These are phyloP conservation scores for Thielaviopsis populi DNA, from an alignment of 2,329 filamentous ascomycete genomes.

Conservation along the genomic window DNA sequence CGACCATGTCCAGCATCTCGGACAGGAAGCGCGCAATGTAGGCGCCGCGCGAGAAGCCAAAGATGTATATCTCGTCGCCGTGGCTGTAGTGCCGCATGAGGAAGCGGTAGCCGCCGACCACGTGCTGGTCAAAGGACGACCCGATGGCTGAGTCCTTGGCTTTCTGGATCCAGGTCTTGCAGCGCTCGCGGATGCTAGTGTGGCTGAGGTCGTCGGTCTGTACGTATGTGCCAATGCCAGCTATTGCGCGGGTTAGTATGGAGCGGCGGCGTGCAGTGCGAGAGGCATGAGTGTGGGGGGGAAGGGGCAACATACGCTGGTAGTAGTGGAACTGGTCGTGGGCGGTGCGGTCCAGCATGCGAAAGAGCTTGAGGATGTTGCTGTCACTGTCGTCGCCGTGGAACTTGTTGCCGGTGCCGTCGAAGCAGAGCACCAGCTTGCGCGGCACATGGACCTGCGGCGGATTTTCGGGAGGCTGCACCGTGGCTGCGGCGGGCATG, in stretches of 20 bases:
- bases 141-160: conserved; percentile 69
- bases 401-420: conserved; percentile 50
- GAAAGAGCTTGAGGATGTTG: conserved; percentile 55
- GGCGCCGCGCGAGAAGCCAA: conserved; percentile 58
- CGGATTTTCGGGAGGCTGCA: background rate
- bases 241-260: conserved; percentile 22
- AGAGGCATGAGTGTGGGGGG: too few species aligned
- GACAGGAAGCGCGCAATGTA: conserved; percentile 63
- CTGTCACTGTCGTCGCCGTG: conserved; percentile 47
- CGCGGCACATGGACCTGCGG: conserved; percentile 19
- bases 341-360: conserved; percentile 50
- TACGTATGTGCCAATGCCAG: conserved; percentile 61
- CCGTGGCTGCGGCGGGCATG: background rate
- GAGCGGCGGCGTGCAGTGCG: background rate
- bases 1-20: conserved; percentile 74
- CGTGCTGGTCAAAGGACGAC: conserved; percentile 66
- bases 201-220: conserved; percentile 44
- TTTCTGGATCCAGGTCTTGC: conserved; percentile 54
- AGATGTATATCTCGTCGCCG: conserved; percentile 53
- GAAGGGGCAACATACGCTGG: conserved; percentile 40
- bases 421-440: conserved; percentile 47
- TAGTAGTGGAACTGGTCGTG: conserved; percentile 50
- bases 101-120: conserved; percentile 70
- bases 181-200: conserved; percentile 38
- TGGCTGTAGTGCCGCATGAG: conserved; percentile 58